Evolutionary conservation across 208 protist genomes (phyloP).

Genomic region (Acanthamoeba quina): DNA sequence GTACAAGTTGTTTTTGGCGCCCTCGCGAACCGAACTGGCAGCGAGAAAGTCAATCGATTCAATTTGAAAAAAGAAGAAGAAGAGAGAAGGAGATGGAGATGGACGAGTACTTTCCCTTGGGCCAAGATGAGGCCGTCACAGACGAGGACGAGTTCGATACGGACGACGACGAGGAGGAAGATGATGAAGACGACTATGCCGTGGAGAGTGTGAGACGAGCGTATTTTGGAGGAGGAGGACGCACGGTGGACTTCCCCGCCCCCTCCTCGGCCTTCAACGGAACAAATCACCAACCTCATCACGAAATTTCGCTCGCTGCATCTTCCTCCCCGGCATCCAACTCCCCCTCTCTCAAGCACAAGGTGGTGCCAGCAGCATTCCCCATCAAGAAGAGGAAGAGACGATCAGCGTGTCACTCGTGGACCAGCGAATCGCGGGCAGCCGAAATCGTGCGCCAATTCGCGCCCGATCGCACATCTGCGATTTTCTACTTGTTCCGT

Average conservation of each 20-base stretch:
- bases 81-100: not conserved
- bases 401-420: slow-evolving; percentile 38
- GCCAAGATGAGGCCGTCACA: not conserved
- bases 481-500: slow-evolving; percentile 42
- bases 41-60: not conserved
- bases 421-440: not conserved
- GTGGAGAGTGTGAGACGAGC: not conserved
- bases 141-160: not conserved
- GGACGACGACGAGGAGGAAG: not conserved
- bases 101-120: not conserved
- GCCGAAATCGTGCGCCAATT: slow-evolving; percentile 19
- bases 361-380: not conserved
- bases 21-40: too few species aligned
- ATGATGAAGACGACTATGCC: not conserved
- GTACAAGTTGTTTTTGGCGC: too few species aligned
- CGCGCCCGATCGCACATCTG: not conserved
- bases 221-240: not conserved
- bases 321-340: not conserved
- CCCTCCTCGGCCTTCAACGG: not conserved
- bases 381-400: slow-evolving; percentile 22
- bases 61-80: not conserved
- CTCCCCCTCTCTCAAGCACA: not conserved
- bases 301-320: not conserved
- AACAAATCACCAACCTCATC: not conserved
- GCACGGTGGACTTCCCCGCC: not conserved